phyloP scores from a whole-genome alignment of 192 early-diverging fungal species.

The Paraglomus occultum region DNA sequence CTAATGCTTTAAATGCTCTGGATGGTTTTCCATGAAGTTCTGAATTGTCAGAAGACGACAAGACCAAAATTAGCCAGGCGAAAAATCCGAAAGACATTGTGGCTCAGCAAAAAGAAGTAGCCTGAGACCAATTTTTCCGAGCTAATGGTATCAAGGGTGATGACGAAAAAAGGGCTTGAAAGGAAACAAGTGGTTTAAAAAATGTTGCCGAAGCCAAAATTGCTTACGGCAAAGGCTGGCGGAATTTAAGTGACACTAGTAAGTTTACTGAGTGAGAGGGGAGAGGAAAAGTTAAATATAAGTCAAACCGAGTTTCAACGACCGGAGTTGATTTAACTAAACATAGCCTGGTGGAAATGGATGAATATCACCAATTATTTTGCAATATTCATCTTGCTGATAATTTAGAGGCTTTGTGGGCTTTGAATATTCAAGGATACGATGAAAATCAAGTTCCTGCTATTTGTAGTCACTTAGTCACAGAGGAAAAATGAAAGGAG shows the following conservation, averaged over 20 bases:
- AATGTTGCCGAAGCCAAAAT: conserved; percentile 4
- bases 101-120: neutral
- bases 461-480: neutral
- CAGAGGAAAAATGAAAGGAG: neutral
- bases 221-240: no score
- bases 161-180: neutral
- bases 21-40: neutral
- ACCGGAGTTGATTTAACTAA: no score
- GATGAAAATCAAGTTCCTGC: conserved; percentile 15
- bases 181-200: neutral
- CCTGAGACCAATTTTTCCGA: conserved; percentile 10
- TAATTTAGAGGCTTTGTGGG: no score
- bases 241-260: no score
- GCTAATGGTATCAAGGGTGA: neutral
- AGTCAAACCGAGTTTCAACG: no score
- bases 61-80: neutral
- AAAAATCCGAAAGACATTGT: conserved; percentile 1
- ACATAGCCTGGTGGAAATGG: no score
- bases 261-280: no score
- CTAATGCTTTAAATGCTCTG: neutral
- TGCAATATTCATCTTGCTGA: no score
- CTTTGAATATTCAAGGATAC: no score
- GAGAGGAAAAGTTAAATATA: no score
- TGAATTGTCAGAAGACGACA: neutral
- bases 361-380: no score